Evolutionary conservation across 352 stramenopile genomes (phyloP), one percentile per base, ranked within the genome.

Genomic region (Phytophthora ramorum): DNA sequence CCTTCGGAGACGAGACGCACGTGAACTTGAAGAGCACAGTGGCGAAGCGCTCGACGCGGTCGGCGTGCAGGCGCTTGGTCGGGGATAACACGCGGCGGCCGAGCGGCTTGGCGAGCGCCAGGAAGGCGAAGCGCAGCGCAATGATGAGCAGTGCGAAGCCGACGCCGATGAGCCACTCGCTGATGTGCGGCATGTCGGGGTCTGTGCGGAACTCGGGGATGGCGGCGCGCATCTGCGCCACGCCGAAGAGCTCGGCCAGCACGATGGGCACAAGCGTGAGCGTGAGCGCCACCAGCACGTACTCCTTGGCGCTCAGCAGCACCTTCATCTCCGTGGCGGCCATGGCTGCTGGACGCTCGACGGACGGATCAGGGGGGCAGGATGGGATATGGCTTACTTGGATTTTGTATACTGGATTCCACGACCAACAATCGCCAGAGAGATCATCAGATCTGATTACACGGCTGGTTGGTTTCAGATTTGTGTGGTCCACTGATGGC

Each of bases 11-110:
- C 52, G 53, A 59, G 51, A 46, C 45, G 49, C 7, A 78, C 66
- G 58, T 58, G 44, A 79, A 68, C 67, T 79, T 79, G 66, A 79
- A 79, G 38, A 76, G 58, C 22, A 79, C 71, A 9, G 66, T 76
- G 12, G 71, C 53, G 62, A 79, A 79, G 19, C 71, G 66, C 51
- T 79, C 53, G 32, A 79, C 66, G 53, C 71, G 71, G 47, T 79
- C 71, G 22, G 58, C 58, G 17, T 66, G 40, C 34, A 60, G 43
- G 22, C 62, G 63, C 50, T 79, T 70, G 38, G 51, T 16, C 16
- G 71, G 66, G 24, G 71, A 76, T 14, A 79, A 45, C 20, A 75
- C 54, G 4, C 60, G 48, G 19, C 63, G 62, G 3, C 66, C 71
- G 14, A 76, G n/a, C 2, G 71, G 71, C 46, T 73, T 73, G 32